Base-by-base conservation (phyloP, 1,284 basidiomycete species). In the Mycosarcoma mackinlayi region DNA sequence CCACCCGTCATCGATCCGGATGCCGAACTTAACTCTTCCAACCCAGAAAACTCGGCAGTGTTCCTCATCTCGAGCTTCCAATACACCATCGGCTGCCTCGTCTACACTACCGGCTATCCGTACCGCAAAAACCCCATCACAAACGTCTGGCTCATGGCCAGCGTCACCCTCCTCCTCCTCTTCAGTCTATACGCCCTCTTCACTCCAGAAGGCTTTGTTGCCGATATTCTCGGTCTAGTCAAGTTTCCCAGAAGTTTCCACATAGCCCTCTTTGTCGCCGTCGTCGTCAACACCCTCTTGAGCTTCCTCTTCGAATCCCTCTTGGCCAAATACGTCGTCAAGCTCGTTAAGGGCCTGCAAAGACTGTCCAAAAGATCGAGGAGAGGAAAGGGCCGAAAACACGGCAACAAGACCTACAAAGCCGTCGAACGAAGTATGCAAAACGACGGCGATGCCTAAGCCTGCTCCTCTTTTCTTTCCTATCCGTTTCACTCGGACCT, bases 11-110 rank as follows among this genome's bases (percentile, higher is more conserved):
- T 86, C 50, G 86, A 89, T 57, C 88, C 88, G 1, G 38, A 51
- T 48, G 88, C 91, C 81, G 89, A 93, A 78, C 87, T 98, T 53
- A 89, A 94, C 73, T 90, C 92, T n/a, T 88, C 86, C 52, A 98
- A 96, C 82, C 94, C 88, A 73, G 96, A 98, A 83, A 98, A 99
- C 83, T 91, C 95, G 8, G 88, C 88, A 8, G 84, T 99, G 55
- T 99, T 98, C 85, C 85, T 98, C 73, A 87, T 98, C 47, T 97
- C 94, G 3, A 95, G 92, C 68, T 98, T 98, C 88, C 96, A 98
- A 85, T 99, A 99, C 84, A 92, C 98, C 73, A 86, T 98, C 37
- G 92, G 97, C 8, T 95, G 94, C 11, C 94, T 90, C 0, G 92
- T 98, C 0, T 99, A 98, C 85, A 94, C 92, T 82, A 97, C 98